Evolutionary conservation across 2,329 filamentous ascomycete genomes (phyloP).

Genomic region (Neophaeococcomyces aloes): DNA sequence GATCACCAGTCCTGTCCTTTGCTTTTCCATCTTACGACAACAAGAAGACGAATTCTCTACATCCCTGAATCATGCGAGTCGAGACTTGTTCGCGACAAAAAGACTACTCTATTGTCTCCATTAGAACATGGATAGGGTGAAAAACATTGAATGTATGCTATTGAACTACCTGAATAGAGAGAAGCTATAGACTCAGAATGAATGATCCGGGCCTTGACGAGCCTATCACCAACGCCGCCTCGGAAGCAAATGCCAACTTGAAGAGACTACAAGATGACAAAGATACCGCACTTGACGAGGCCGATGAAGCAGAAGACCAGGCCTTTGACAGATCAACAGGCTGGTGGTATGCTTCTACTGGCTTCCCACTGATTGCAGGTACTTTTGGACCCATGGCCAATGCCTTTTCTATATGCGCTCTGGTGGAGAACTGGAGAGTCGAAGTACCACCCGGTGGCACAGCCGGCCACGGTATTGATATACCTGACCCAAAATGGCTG

Average conservation of each 20-base stretch:
- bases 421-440: conserved; percentile 47
- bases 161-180: too few relatives aligned
- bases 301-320: conserved; percentile 24
- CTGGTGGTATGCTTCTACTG: conserved; percentile 54
- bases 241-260: conserved; percentile 33
- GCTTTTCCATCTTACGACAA: too few relatives aligned
- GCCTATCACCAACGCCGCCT: conserved; percentile 37
- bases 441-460: conserved; percentile 37
- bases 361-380: conserved; percentile 46
- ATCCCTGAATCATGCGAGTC: too few relatives aligned
- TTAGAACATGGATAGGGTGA: too few relatives aligned
- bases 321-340: conserved; percentile 24
- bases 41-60: too few relatives aligned
- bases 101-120: too few relatives aligned
- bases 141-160: too few relatives aligned
- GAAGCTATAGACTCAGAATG: conserved; percentile 24
- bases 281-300: not conserved
- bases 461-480: conserved; percentile 35
- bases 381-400: conserved; percentile 48
- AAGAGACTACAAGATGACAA: conserved; percentile 26
- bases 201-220: conserved; percentile 46
- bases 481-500: conserved; percentile 46
- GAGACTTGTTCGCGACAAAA: too few relatives aligned
- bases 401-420: conserved; percentile 45
- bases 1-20: too few relatives aligned